phyloP scores from a whole-genome alignment of 108 stramenopile species.

The Schizochytrium sp. region DNA sequence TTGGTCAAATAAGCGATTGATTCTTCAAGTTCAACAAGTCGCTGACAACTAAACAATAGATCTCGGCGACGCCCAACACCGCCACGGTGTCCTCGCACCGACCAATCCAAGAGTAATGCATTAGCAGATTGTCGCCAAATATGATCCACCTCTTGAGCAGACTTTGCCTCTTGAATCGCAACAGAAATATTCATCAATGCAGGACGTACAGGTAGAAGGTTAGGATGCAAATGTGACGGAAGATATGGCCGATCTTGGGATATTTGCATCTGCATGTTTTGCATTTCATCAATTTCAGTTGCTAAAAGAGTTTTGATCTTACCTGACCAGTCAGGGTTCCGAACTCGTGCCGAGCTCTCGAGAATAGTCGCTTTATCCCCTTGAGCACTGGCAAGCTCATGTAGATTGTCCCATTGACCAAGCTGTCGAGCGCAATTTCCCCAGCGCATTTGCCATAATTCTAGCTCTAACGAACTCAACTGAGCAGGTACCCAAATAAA shows the following conservation, averaged over 20 bases:
- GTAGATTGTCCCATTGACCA: slow-evolving; percentile 39
- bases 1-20: slow-evolving; percentile 23
- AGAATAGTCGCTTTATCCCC: slow-evolving; percentile 9
- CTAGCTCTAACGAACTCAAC: slow-evolving; percentile 25
- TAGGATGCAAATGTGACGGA: slow-evolving; percentile 18
- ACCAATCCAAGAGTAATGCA: slow-evolving; percentile 45
- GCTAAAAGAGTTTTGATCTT: neutral
- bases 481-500: slow-evolving; percentile 18
- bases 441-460: slow-evolving; percentile 17
- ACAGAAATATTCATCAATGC: neutral
- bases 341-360: neutral
- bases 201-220: neutral
- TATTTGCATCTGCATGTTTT: neutral
- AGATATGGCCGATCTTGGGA: slow-evolving; percentile 26
- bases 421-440: neutral
- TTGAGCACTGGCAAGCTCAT: neutral
- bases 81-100: neutral
- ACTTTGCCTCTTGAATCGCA: neutral
- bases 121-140: slow-evolving; percentile 47
- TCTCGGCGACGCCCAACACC: neutral
- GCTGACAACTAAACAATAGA: slow-evolving; percentile 16
- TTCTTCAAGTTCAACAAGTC: slow-evolving; percentile 51
- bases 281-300: neutral
- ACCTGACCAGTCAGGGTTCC: neutral
- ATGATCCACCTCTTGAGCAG: neutral